A percentile compares a stretch with the other conserved stretches of the same genome.
Evolutionary conservation across 805 yeast species (phyloP).

Genomic region (Suhomyces kilbournensis): DNA sequence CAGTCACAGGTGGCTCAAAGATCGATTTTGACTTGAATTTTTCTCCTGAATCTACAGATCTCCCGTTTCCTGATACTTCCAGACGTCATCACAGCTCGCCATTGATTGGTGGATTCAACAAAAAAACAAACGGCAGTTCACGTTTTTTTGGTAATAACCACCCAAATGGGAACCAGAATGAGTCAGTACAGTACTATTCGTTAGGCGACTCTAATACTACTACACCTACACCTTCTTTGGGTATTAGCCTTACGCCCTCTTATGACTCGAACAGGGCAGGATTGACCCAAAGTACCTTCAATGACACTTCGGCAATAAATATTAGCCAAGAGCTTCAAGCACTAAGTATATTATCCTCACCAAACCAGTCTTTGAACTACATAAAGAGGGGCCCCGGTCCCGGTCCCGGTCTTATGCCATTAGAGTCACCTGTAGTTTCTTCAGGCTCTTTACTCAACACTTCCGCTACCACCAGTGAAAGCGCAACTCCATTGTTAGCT

Average conservation of each 20-base stretch:
- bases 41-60: not conserved
- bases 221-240: conserved; percentile 1
- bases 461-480: conserved; percentile 4
- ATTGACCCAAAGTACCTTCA: not conserved
- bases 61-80: not conserved
- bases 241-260: not conserved
- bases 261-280: not conserved
- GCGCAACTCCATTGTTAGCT: conserved; percentile 7
- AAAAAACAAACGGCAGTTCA: not conserved
- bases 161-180: not conserved
- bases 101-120: conserved; percentile 10
- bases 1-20: conserved; percentile 4
- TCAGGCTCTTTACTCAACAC: not conserved
- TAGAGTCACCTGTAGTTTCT: not conserved
- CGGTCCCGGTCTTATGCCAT: not conserved
- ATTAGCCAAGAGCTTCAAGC: not conserved
- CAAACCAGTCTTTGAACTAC: not conserved
- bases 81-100: conserved; percentile 16
- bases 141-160: not conserved
- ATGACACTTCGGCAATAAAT: not conserved
- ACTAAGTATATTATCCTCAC: not conserved
- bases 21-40: not conserved
- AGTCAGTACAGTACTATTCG: not conserved
- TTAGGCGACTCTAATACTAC: not conserved
- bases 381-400: not conserved